These are phyloP conservation scores for Triticum monococcum DNA, from an alignment of 176 grass and related monocot species.

Conservation along the genomic window DNA sequence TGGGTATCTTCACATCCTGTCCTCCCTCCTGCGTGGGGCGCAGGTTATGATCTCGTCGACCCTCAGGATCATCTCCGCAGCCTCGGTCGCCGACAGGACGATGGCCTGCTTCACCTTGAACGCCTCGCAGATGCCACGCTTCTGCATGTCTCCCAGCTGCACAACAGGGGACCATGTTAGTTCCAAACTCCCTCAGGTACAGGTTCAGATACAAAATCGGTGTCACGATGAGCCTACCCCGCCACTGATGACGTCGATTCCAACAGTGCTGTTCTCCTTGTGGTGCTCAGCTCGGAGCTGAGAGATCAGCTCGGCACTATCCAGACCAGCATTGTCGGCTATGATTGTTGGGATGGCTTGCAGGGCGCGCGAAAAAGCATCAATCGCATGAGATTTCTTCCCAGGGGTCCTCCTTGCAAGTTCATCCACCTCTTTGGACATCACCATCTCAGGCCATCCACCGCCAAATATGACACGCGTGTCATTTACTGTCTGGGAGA, in stretches of 20 bases:
- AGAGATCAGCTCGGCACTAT: constrained; percentile 86
- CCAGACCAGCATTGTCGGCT: constrained; percentile 84
- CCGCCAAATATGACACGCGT: constrained; percentile 80
- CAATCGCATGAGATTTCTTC: constrained; percentile 90
- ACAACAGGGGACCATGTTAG: background rate
- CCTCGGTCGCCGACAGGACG: constrained; percentile 40
- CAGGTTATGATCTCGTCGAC: constrained; percentile 49
- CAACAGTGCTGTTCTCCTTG: constrained; percentile 61
- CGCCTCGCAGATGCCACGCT: constrained; percentile 44
- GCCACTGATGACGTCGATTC: constrained; percentile 80
- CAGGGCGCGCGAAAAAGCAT: constrained; percentile 77
- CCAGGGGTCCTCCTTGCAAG: constrained; percentile 89
- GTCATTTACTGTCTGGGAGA: constrained; percentile 91
- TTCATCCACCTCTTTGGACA: constrained; percentile 84
- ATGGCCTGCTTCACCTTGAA: constrained; percentile 62
- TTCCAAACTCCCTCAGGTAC: background rate
- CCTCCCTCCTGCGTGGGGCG: constrained; percentile 39
- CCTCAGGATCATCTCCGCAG: constrained; percentile 46
- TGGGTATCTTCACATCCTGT: constrained; percentile 39
- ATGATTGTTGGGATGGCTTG: constrained; percentile 90
- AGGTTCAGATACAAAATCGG: background rate
- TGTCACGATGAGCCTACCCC: constrained; percentile 41
- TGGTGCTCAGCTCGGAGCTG: constrained; percentile 98
- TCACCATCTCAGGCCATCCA: constrained; percentile 97
- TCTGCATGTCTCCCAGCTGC: constrained; percentile 56